A percentile compares a stretch with the other conserved stretches of the same genome.
These are phyloP conservation scores for Actinomortierella ambigua DNA, from an alignment of 371 early-diverging fungal species.

Conservation along the genomic window DNA sequence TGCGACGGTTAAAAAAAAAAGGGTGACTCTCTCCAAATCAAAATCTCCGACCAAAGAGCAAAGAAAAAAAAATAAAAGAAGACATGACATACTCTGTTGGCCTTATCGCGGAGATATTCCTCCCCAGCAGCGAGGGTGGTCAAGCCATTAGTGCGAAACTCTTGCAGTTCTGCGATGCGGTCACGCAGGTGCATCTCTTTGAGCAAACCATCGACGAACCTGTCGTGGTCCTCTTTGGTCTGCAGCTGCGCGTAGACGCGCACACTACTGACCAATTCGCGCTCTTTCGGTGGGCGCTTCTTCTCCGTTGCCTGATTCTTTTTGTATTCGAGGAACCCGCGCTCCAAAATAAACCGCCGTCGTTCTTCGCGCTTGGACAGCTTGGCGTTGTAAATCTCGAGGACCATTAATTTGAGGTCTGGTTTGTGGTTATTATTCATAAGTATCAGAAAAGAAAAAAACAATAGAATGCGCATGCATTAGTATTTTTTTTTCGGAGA, in stretches of 20 bases:
- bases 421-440: too few species aligned
- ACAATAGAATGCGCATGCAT: background rate
- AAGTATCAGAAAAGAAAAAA: background rate
- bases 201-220: constrained; percentile 80
- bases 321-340: constrained; percentile 85
- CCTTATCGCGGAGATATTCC: constrained; percentile 71
- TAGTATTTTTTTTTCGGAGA: background rate
- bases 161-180: constrained; percentile 86
- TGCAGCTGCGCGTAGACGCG: constrained; percentile 92
- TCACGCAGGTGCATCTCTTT: constrained; percentile 76
- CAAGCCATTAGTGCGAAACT: constrained; percentile 89
- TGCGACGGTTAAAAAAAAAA: too few species aligned
- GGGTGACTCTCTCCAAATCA: too few species aligned
- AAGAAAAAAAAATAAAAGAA: constrained; percentile 12
- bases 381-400: constrained; percentile 92
- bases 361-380: constrained; percentile 85
- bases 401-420: constrained; percentile 89
- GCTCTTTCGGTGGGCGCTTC: constrained; percentile 84
- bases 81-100: constrained; percentile 42
- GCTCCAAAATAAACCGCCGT: constrained; percentile 87
- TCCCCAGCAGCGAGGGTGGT: constrained; percentile 76
- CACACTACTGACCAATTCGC: constrained; percentile 74
- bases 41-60: too few species aligned
- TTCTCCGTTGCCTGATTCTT: constrained; percentile 81
- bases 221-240: constrained; percentile 82